Base-by-base conservation (phyloP, 1,284 basidiomycete species). In the Neolentinus lepideus region DNA sequence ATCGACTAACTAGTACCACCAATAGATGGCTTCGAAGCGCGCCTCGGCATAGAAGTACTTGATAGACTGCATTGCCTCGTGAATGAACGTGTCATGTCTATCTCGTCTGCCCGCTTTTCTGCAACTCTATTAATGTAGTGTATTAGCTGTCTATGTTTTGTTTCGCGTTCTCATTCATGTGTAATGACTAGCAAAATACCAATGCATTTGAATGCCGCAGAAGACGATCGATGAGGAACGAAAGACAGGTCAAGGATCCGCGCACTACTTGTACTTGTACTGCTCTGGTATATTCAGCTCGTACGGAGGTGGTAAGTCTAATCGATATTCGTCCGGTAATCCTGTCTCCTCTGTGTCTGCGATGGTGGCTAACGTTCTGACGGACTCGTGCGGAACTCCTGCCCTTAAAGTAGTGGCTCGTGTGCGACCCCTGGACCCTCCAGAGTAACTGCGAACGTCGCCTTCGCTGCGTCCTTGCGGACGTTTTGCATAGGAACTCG, bases 21-120 rank as follows among this genome's bases (percentile, higher is more conserved):
- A 4, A 6, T 16, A 50, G 43, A 46, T 48, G 53, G 26, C 33
- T 11, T 25, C 43, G 27, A 31, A 38, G 27, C 27, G 51, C 27
- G 51, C 46, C 19, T 19, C 25, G 11, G 27, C 33, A 35, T 54
- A 10, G 43, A 26, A 50, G 47, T 50, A 29, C 22, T 6, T 25
- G 27, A 50, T 26, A 8, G 4, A 6, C 9, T 12, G 47, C 16
- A 25, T 21, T 11, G 9, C 22, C 8, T 50, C 22, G 25, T 25
- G 47, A 26, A 4, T 26, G 6, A 8, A 50, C 14, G 52, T 24
- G 1, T 2, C n/a, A 50, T 11, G 52, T 25, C 2, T 2, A n/a
- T 35, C 50, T 46, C 27, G 47, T 58, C 14, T 48, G 2, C 26
- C 22, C 48, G 67, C 67, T 72, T 75, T 74, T 75, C 76, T 66